A percentile compares a stretch with the other conserved stretches of the same genome.
Conservation (phyloP, 371 early-diverging fungal genomes). For the Rhizopus delemar region DNA sequence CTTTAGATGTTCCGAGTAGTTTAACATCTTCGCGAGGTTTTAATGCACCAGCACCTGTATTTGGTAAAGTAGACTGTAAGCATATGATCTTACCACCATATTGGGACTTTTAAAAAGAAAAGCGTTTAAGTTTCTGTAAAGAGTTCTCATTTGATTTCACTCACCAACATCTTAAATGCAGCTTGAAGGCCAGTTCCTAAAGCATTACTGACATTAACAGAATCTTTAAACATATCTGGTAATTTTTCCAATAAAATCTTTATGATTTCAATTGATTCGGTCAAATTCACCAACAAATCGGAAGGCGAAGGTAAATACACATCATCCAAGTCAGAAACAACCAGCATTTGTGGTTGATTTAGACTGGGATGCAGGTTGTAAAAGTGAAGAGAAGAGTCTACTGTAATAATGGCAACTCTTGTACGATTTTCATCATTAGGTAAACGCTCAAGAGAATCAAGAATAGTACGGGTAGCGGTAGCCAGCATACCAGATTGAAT, state of each 20-base stretch:
- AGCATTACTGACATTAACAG: constrained; percentile 73
- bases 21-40: constrained; percentile 87
- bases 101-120: constrained; percentile 40
- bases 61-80: constrained; percentile 83
- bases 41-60: constrained; percentile 76
- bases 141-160: neutral
- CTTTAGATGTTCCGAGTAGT: constrained; percentile 83
- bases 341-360: constrained; percentile 90
- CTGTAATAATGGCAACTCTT: constrained; percentile 86
- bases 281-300: constrained; percentile 85
- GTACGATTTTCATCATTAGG: constrained; percentile 90
- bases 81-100: constrained; percentile 92
- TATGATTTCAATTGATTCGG: constrained; percentile 70
- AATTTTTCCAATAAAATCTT: constrained; percentile 75
- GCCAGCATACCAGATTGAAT: constrained; percentile 77
- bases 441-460: constrained; percentile 81
- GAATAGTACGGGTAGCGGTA: constrained; percentile 77
- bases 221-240: constrained; percentile 83
- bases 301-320: constrained; percentile 83
- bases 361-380: constrained; percentile 71
- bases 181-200: constrained; percentile 87
- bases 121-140: neutral
- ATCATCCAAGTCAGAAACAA: constrained; percentile 90
- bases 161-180: constrained; percentile 79
- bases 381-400: constrained; percentile 88